Percentiles rank a stretch among this genome's conserved stretches.
Evolutionary conservation across 805 yeast species (phyloP).

Genomic region (Starmerella riodocensis): DNA sequence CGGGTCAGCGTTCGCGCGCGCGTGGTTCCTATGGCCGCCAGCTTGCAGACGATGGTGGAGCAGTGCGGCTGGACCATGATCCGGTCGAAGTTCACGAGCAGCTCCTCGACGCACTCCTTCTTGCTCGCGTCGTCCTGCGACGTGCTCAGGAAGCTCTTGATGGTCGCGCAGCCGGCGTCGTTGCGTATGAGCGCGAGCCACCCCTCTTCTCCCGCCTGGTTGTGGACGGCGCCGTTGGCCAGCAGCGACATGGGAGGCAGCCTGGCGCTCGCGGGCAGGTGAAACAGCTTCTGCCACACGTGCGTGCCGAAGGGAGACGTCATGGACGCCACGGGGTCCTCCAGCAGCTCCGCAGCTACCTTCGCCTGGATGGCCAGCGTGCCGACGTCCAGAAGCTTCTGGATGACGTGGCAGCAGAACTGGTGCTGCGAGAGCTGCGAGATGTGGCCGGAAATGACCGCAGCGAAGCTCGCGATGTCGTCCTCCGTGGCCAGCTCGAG

Average conservation of each 20-base stretch:
- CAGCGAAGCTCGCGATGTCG: constrained; percentile 22
- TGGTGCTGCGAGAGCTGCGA: constrained; percentile 27
- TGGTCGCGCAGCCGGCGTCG: constrained; percentile 16
- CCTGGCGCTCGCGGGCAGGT: constrained; percentile 24
- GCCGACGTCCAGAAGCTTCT: constrained; percentile 30
- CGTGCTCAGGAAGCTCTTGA: constrained; percentile 12
- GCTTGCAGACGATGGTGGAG: constrained; percentile 7
- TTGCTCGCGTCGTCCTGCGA: constrained; percentile 9
- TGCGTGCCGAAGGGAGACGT: constrained; percentile 32
- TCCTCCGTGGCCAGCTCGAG: constrained; percentile 26
- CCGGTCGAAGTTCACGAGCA: constrained; percentile 3
- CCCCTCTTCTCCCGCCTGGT: constrained; percentile 5
- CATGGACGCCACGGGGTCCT: constrained; percentile 25
- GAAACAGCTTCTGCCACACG: constrained; percentile 35
- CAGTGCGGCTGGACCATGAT: constrained; percentile 10
- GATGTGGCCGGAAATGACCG: constrained; percentile 26
- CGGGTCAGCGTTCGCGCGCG: constrained; percentile 15
- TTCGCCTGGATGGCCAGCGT: constrained; percentile 21
- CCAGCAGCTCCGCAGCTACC: constrained; percentile 30
- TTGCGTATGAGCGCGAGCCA: constrained; percentile 15
- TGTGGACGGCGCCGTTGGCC: constrained; percentile 16
- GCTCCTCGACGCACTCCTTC: constrained; percentile 12
- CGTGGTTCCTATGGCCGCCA: constrained; percentile 11
- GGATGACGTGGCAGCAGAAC: constrained; percentile 34
- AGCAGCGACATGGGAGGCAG: constrained; percentile 17